These are phyloP conservation scores for Melanogaster broomeanus DNA, from an alignment of 768 basidiomycete species.

Conservation along the genomic window DNA sequence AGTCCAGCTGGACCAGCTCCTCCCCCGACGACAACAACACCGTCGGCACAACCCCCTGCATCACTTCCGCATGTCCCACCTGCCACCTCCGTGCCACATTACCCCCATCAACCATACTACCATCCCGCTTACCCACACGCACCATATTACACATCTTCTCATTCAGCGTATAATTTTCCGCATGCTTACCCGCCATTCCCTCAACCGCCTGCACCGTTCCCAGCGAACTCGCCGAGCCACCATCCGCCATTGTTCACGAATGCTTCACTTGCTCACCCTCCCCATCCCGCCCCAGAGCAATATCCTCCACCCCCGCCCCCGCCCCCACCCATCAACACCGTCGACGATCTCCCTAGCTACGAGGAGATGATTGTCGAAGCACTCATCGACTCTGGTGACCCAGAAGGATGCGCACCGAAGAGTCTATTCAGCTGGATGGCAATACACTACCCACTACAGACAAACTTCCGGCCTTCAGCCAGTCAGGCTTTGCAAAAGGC, in stretches of 20 bases:
- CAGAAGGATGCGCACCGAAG: conserved; percentile 83
- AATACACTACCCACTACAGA: conserved; percentile 75
- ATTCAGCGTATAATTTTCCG: conserved; percentile 40
- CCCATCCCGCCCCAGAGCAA: conserved; percentile 33
- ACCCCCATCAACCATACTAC: conserved; percentile 58
- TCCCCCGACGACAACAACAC: conserved; percentile 13
- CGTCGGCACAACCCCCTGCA: conserved; percentile 20
- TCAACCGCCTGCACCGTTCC: conserved; percentile 34
- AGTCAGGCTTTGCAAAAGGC: conserved; percentile 90
- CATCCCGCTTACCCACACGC: conserved; percentile 65
- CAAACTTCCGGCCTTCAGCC: conserved; percentile 88
- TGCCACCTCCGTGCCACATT: conserved; percentile 32
- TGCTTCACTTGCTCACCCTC: conserved; percentile 34
- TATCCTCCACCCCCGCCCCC: conserved; percentile 21
- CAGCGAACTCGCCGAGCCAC: conserved; percentile 27
- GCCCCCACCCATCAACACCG: conserved; percentile 18
- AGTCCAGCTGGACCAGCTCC: conserved; percentile 25
- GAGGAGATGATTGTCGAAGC: conserved; percentile 93
- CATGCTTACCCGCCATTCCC: conserved; percentile 35
- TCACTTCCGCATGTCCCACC: conserved; percentile 22
- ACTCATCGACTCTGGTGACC: conserved; percentile 60
- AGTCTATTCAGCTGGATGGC: conserved; percentile 85
- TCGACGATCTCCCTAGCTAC: conserved; percentile 77
- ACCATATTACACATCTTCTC: conserved; percentile 59
- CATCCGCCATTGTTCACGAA: conserved; percentile 37